Base-by-base conservation (phyloP, 164 flowering plant genomes). In the Umbellularia californica region DNA sequence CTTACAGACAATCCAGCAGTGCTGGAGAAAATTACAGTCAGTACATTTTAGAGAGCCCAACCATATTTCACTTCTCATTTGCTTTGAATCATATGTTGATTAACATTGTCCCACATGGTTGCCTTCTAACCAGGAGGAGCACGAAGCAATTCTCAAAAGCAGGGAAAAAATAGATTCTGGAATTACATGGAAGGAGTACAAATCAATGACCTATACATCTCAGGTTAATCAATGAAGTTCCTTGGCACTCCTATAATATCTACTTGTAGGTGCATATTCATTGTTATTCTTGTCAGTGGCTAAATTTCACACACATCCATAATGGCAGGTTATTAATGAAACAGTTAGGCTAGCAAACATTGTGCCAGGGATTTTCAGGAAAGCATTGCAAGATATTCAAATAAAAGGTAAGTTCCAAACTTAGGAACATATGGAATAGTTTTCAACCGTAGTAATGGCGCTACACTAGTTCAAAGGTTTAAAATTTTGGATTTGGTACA, bases 1-100 rank as follows among this genome's bases (percentile, higher is more conserved):
- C 78, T 84, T 3, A 69, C 87, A 2, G 92, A 92, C 50, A 68
- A 90, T 78, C 98, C 99, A 67, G 62, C 77, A 62, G 97, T 86
- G 77, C 86, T 93, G 71, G 75, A 87, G 69, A 79, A 82, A 79
- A 75, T 95, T 79, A 87, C 85, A 80, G 99, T 95, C 19, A 4
- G 89, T 78, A 41, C 47, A 41, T 5, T 41, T 9, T 6, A 9
- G 23, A 28, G 2, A 75, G 9, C 23, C 33, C 20, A 13, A 25
- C 24, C 60, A 55, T 55, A 55, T 55, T 55, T 14, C 60, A 55
- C 5, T 55, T 17, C 24, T 52, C 64, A 14, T 52, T 58, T 20
- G 25, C 23, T 1, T 28, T 28, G 10, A 58, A 25, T 30, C 41
- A 20, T 25, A 58, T 7, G 23, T 11, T 30, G 65, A 25, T 14